A percentile compares a stretch with the other conserved stretches of the same genome.
Conservation (phyloP, 2,329 filamentous ascomycete species). For the Xylaria sp. region DNA sequence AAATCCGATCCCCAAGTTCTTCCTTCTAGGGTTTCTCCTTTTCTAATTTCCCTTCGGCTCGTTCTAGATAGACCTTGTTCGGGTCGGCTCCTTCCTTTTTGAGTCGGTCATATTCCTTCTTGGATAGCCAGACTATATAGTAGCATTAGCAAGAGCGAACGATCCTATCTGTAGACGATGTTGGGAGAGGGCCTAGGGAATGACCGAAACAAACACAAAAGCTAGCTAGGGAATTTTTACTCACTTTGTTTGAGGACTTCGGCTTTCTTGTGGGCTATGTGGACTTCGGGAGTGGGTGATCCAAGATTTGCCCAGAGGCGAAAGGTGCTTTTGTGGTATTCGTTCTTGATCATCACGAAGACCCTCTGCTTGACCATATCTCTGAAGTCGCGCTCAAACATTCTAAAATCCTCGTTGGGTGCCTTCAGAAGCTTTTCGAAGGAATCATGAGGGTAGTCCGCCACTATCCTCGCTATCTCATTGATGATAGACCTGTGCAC, state of each 20-base stretch:
- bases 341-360: neutral
- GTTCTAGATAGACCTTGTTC: conserved; percentile 10
- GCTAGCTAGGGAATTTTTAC: neutral
- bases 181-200: neutral
- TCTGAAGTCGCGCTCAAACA: neutral
- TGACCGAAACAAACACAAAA: neutral
- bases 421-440: conserved; percentile 6
- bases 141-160: conserved; percentile 18
- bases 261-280: neutral
- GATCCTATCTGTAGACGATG: neutral
- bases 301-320: conserved; percentile 9
- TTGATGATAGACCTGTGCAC: conserved; percentile 8
- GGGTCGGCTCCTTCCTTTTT: conserved; percentile 16
- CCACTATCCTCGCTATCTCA: neutral
- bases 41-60: neutral
- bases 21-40: neutral
- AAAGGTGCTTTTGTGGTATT: conserved; percentile 1
- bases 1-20: too few species aligned
- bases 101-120: conserved; percentile 31
- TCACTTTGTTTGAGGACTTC: conserved; percentile 14
- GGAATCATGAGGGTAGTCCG: neutral
- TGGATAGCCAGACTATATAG: conserved; percentile 29
- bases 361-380: conserved; percentile 13
- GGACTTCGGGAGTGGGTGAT: neutral
- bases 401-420: neutral